phyloP scores from a whole-genome alignment of 2,329 filamentous ascomycete genomes.

The Mycosphaerella sp. region DNA sequence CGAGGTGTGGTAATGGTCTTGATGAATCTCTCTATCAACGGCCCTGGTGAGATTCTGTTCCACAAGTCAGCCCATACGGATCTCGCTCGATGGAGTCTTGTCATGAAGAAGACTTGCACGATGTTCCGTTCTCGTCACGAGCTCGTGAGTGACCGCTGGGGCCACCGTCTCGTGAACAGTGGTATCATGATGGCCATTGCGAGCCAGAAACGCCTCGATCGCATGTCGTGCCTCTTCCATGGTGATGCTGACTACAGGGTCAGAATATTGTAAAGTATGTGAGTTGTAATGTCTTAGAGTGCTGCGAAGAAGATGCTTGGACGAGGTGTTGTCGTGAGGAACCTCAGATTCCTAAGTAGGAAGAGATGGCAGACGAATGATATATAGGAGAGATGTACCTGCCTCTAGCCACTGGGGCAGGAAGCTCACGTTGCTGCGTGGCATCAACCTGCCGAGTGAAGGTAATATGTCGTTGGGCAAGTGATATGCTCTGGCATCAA shows the following conservation, averaged over 20 bases:
- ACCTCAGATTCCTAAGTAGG: not conserved
- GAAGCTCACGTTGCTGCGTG: not conserved
- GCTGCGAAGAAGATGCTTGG: constrained; percentile 9
- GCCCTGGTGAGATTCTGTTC: constrained; percentile 13
- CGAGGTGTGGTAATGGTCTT: constrained; percentile 65
- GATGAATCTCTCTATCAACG: constrained; percentile 59
- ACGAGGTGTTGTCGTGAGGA: constrained; percentile 1
- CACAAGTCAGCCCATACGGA: not conserved
- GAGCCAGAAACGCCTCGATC: constrained; percentile 53
- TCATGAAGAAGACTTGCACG: constrained; percentile 34
- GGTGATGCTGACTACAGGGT: constrained; percentile 23
- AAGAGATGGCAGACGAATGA: not conserved
- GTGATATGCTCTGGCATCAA: not conserved
- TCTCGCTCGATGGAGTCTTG: not conserved
- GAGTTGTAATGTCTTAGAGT: constrained; percentile 5
- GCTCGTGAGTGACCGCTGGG: constrained; percentile 47
- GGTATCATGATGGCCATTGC: constrained; percentile 60
- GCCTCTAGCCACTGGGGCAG: not conserved
- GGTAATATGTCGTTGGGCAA: not conserved
- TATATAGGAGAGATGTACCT: not conserved
- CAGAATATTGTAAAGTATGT: constrained; percentile 8
- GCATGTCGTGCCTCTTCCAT: constrained; percentile 62
- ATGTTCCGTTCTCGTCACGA: constrained; percentile 42
- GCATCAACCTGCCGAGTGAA: not conserved
- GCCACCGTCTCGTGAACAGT: constrained; percentile 61